A percentile compares a stretch with the other conserved stretches of the same genome.
phyloP scores from a whole-genome alignment of 441 rosid species.

The Euphorbia corollata region DNA sequence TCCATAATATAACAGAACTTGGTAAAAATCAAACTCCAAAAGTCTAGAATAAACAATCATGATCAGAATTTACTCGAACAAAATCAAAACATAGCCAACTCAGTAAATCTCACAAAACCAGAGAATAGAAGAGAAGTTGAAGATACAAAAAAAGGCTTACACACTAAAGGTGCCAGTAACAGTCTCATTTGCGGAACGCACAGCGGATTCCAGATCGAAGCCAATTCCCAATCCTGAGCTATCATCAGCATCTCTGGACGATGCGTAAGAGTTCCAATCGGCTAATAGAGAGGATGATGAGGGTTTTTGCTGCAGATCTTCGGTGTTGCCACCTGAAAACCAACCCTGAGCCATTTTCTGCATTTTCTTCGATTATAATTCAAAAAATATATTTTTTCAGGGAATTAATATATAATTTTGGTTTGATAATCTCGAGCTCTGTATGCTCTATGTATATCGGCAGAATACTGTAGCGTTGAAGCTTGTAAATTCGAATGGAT shows the following conservation, averaged over 20 bases:
- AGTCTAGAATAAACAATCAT: not conserved
- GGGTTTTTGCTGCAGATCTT: conserved; percentile 36
- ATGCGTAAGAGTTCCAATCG: conserved; percentile 82
- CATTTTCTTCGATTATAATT: conserved; percentile 7
- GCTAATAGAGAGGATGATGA: conserved; percentile 53
- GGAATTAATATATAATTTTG: not conserved
- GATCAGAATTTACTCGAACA: not conserved
- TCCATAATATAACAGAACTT: conserved; percentile 1
- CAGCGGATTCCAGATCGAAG: conserved; percentile 79
- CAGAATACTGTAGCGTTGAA: too few species aligned
- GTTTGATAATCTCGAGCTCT: not conserved
- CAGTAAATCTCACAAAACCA: not conserved
- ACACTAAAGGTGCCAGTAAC: conserved; percentile 81
- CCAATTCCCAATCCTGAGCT: conserved; percentile 34
- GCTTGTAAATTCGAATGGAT: too few species aligned
- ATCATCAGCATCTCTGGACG: conserved; percentile 41
- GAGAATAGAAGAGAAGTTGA: not conserved
- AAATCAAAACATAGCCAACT: not conserved
- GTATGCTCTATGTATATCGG: not conserved
- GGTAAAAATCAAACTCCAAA: not conserved
- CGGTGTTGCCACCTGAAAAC: conserved; percentile 50
- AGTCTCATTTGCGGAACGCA: conserved; percentile 68
- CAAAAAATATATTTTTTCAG: not conserved
- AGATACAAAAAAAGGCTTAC: conserved; percentile 30
- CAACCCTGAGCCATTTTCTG: conserved; percentile 51